Percentiles rank a stretch among this genome's conserved stretches.
Conservation (phyloP, 2,329 filamentous ascomycete genomes). For the Diaporthe amygdali region DNA sequence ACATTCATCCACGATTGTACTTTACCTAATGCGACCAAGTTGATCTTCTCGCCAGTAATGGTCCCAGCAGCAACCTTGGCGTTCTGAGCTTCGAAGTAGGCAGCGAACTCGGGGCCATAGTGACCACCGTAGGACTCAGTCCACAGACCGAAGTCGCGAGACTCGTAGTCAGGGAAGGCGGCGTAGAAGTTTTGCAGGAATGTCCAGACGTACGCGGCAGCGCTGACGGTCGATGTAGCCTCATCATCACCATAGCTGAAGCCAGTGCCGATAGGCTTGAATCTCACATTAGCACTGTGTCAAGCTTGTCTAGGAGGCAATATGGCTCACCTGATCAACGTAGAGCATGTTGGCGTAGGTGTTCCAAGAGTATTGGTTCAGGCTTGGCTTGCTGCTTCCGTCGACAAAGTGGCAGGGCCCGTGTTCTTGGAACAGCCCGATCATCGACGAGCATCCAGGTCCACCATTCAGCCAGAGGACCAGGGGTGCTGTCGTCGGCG, state of each 20-base stretch:
- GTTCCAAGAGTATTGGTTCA: conserved; percentile 51
- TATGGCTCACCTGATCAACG: conserved; percentile 34
- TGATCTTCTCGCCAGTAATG: conserved; percentile 47
- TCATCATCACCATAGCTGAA: conserved; percentile 42
- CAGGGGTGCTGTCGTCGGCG: conserved; percentile 37
- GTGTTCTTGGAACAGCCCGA: conserved; percentile 48
- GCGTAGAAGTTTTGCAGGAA: conserved; percentile 66
- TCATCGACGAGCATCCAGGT: conserved; percentile 44
- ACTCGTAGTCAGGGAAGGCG: conserved; percentile 67
- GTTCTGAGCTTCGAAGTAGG: conserved; percentile 63
- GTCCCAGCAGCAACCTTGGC: conserved; percentile 50
- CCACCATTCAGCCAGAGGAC: conserved; percentile 46
- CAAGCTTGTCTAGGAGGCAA: rapidly evolving
- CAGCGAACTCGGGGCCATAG: conserved; percentile 61
- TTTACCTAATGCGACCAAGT: conserved; percentile 53
- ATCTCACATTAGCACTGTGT: background rate
- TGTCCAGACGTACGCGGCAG: conserved; percentile 58
- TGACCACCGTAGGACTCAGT: conserved; percentile 63
- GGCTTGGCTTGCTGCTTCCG: conserved; percentile 38
- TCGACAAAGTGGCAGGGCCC: conserved; percentile 50
- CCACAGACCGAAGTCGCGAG: conserved; percentile 60
- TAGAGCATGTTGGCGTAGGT: conserved; percentile 48
- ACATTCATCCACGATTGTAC: background rate
- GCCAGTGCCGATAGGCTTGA: conserved; percentile 34
- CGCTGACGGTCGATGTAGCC: conserved; percentile 48